Percentiles rank a stretch among this genome's conserved stretches.
Conservation (phyloP, 1,139 yeast species). For the Taiozyma sp. region DNA sequence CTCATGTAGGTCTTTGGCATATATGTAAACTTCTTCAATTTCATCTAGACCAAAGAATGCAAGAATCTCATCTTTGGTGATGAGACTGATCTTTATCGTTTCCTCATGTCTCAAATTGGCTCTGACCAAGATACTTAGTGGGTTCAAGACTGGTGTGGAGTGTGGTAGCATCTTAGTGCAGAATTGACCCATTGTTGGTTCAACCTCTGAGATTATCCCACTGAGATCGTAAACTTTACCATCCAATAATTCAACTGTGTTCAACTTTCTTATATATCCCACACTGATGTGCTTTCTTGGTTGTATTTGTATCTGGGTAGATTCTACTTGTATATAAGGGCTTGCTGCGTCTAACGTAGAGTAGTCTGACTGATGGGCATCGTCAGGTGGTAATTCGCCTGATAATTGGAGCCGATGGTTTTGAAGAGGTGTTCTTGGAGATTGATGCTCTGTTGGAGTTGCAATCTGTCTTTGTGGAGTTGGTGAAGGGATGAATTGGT, state of each 20-base stretch:
- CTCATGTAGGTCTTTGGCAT: slow-evolving; percentile 4
- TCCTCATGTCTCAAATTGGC: slow-evolving; percentile 5
- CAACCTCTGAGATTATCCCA: slow-evolving; percentile 13
- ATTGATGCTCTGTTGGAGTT: background rate
- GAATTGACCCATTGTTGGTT: slow-evolving; percentile 13
- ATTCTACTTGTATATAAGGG: background rate
- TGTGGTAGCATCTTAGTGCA: slow-evolving; percentile 9
- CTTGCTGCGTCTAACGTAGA: background rate
- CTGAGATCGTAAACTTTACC: slow-evolving; percentile 9
- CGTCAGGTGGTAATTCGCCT: slow-evolving; percentile 7
- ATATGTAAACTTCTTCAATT: slow-evolving; percentile 16
- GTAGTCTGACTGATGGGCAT: slow-evolving; percentile 4
- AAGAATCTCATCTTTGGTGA: slow-evolving; percentile 7
- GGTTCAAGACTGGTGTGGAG: slow-evolving; percentile 9
- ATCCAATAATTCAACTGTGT: slow-evolving; percentile 9
- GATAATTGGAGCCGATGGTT: background rate
- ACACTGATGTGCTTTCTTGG: background rate
- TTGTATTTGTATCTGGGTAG: background rate
- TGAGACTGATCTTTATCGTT: slow-evolving; percentile 5
- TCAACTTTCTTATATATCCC: slow-evolving; percentile 3
- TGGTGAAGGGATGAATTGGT: background rate
- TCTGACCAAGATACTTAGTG: slow-evolving; percentile 7
- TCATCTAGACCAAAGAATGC: slow-evolving; percentile 14
- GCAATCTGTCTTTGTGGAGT: background rate
- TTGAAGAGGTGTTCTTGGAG: background rate